These are phyloP conservation scores for Euphrasia arctica DNA, from an alignment of 305 asterid species.

Conservation along the genomic window DNA sequence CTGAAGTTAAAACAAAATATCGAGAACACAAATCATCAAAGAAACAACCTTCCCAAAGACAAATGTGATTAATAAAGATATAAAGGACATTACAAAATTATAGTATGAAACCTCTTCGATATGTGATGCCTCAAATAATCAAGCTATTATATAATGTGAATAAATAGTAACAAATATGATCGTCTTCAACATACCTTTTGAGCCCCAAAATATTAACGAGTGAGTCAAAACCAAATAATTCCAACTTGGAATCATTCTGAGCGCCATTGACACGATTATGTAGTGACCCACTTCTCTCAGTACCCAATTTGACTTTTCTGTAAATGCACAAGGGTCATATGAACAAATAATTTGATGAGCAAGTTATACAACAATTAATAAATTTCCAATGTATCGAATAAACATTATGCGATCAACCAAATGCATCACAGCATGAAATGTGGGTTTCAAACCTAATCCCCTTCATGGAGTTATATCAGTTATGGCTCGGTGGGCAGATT, in stretches of 20 bases:
- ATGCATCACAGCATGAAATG: background rate
- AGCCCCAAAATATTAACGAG: constrained; percentile 96
- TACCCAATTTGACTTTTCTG: constrained; percentile 60
- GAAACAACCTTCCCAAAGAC: constrained; percentile 3
- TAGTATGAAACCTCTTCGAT: constrained; percentile 1
- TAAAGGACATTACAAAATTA: constrained; percentile 5
- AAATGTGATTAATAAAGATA: background rate
- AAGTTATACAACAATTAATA: constrained; percentile 2
- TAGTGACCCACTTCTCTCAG: constrained; percentile 49
- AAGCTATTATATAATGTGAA: constrained; percentile 8
- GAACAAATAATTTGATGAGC: constrained; percentile 21
- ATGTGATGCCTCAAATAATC: constrained; percentile 14
- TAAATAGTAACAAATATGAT: too few species aligned
- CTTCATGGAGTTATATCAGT: background rate
- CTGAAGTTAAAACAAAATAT: background rate
- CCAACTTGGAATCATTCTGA: constrained; percentile 78
- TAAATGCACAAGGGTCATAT: constrained; percentile 31
- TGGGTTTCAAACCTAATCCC: constrained; percentile 3
- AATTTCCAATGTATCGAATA: constrained; percentile 9
- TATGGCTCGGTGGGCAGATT: constrained; percentile 8
- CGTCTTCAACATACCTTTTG: constrained; percentile 64
- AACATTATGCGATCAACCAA: constrained; percentile 14
- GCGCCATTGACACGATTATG: constrained; percentile 60
- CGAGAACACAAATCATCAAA: constrained; percentile 17
- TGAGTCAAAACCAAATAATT: constrained; percentile 94